Conservation (phyloP, 805 yeast genomes). For the Lipomyces japonicus region DNA sequence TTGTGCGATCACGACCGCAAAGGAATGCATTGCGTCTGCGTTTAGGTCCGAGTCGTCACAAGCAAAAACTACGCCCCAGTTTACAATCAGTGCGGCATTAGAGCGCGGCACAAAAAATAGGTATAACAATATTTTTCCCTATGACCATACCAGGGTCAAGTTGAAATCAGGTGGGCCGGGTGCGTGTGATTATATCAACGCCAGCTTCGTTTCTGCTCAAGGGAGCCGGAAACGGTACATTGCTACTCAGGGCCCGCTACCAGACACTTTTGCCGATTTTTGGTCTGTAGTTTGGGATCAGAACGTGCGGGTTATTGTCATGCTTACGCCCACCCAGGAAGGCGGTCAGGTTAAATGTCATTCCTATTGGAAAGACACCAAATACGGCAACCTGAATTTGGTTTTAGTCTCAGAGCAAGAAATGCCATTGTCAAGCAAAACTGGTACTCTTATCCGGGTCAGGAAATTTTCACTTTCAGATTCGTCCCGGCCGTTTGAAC, state of each 20-base stretch:
- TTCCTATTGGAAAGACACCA: slow-evolving; percentile 75
- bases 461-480: slow-evolving; percentile 48
- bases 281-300: slow-evolving; percentile 75
- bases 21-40: not conserved
- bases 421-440: slow-evolving; percentile 16
- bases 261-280: slow-evolving; percentile 76
- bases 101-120: slow-evolving; percentile 79
- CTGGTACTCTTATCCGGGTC: slow-evolving; percentile 31
- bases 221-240: slow-evolving; percentile 51
- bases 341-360: slow-evolving; percentile 80
- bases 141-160: slow-evolving; percentile 77
- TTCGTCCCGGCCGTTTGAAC: slow-evolving; percentile 30
- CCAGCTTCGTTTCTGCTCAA: slow-evolving; percentile 56
- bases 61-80: not conserved
- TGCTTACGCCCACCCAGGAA: slow-evolving; percentile 75
- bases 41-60: not conserved
- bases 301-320: slow-evolving; percentile 60
- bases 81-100: slow-evolving; percentile 52
- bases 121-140: slow-evolving; percentile 84
- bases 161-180: slow-evolving; percentile 37
- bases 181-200: slow-evolving; percentile 71
- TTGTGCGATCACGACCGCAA: slow-evolving; percentile 5
- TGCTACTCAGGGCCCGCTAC: slow-evolving; percentile 92
- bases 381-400: slow-evolving; percentile 39
- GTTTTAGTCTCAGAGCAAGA: slow-evolving; percentile 32